Evolutionary conservation across 768 basidiomycete genomes (phyloP), one percentile per base, ranked within the genome.

Genomic region (Nevesoporus exiguus): DNA sequence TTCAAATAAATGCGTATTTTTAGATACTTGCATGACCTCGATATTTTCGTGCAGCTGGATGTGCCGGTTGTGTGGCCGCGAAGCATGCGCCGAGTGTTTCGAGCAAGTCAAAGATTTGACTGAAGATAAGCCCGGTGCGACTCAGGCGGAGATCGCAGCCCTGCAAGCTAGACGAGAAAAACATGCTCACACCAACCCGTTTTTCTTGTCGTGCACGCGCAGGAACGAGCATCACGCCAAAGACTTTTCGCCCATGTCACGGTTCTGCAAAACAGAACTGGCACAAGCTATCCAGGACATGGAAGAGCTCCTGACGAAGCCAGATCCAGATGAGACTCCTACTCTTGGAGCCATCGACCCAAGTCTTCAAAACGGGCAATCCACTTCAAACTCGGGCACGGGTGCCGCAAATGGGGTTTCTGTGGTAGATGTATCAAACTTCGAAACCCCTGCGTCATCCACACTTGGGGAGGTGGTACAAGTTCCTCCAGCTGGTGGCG

Each of bases 11-110:
- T 24, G 0, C 11, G n/a, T 54, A 37, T 45, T 56, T 53, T 21
- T 66, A 96, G 93, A 97, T 71, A 92, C 89, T 2, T 97, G 94
- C 70, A 89, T 92, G 79, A 94, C 92, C 5, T 95, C 93, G 13
- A 84, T 96, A 53, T 96, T 96, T 70, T 87, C 88, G 7, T 85
- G 83, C 53, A 88, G 85, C 29, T 96, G 90, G 84, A 89, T 95
- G 81, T 96, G 93, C 67, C 80, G 88, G n/a, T 66, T 82, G 36
- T 98, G 95, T 68, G 95, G 92, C 5, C 83, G 91, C 10, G 95
- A 97, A 71, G 84, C 89, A 9, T 98, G 95, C 66, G 77, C 84
- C 1, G 88, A 91, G 55, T 97, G 95, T 66, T 90, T 82, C 63
- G 75, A 79, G 25, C 85, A 82, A 59, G 82, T 95, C 49, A 71